These are phyloP conservation scores for Linnemannia exigua DNA, from an alignment of 192 early-diverging fungal species.

Conservation along the genomic window DNA sequence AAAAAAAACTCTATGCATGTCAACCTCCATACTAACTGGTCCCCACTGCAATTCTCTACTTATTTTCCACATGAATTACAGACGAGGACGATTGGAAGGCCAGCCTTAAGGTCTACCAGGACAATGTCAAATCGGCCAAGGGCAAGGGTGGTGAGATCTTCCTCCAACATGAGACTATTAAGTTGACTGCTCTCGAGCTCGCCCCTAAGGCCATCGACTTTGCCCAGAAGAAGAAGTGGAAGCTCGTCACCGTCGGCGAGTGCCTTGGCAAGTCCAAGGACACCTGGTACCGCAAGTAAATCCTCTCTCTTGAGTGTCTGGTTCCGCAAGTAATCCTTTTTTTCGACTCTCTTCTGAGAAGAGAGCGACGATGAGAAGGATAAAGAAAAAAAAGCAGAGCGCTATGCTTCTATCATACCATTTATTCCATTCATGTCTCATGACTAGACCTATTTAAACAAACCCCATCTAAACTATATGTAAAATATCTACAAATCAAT, in stretches of 20 bases:
- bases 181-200: constrained; percentile 52
- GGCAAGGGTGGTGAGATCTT: constrained; percentile 55
- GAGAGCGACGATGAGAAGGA: too few species aligned
- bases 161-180: constrained; percentile 57
- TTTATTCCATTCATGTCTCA: not conserved
- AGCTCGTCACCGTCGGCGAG: constrained; percentile 62
- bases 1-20: too few species aligned
- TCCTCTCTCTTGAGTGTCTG: not conserved
- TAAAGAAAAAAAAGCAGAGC: not conserved
- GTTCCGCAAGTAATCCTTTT: constrained; percentile 33
- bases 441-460: not conserved
- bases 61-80: not conserved
- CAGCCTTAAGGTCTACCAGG: constrained; percentile 26
- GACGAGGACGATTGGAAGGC: constrained; percentile 20
- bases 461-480: not conserved
- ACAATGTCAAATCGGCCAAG: constrained; percentile 28
- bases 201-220: constrained; percentile 58
- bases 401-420: not conserved
- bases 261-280: constrained; percentile 53
- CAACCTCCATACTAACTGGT: not conserved
- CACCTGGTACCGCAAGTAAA: constrained; percentile 42
- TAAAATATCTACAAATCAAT: not conserved
- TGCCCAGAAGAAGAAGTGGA: constrained; percentile 53
- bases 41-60: too few species aligned
- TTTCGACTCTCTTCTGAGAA: not conserved